These are phyloP conservation scores for Maudiozyma bulderi DNA, from an alignment of 805 yeast genomes.

Conservation along the genomic window DNA sequence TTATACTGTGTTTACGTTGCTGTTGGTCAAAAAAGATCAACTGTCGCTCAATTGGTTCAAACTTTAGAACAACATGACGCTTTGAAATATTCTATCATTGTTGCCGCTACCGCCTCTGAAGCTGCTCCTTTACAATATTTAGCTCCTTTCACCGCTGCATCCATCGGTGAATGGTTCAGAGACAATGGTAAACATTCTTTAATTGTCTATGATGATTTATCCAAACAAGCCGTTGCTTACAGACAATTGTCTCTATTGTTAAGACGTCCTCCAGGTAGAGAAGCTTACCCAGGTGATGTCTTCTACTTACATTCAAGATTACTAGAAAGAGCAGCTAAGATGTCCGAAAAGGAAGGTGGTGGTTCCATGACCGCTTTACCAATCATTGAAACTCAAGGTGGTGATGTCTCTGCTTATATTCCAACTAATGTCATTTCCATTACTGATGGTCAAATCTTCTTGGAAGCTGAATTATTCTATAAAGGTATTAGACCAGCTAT, in stretches of 20 bases:
- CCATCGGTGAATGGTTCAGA: constrained; percentile 99
- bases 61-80: constrained; percentile 98
- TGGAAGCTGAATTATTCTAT: constrained; percentile 99
- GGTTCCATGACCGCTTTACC: constrained; percentile 96
- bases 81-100: constrained; percentile 92
- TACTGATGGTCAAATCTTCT: constrained; percentile 96
- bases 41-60: constrained; percentile 99
- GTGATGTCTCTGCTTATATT: constrained; percentile 96
- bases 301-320: constrained; percentile 92
- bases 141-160: constrained; percentile 99
- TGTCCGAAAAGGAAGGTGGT: constrained; percentile 80
- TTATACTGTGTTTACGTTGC: constrained; percentile 99
- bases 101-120: constrained; percentile 99
- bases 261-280: constrained; percentile 97
- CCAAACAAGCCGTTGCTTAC: constrained; percentile 99
- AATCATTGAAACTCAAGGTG: constrained; percentile 97
- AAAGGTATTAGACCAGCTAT: constrained; percentile 99
- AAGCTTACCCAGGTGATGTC: constrained; percentile 95
- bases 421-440: constrained; percentile 97
- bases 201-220: constrained; percentile 94
- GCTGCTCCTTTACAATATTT: constrained; percentile 99
- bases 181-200: constrained; percentile 97
- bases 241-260: constrained; percentile 96
- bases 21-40: constrained; percentile 99
- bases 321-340: constrained; percentile 95